A percentile compares a stretch with the other conserved stretches of the same genome.
phyloP scores from a whole-genome alignment of 306 rosid species.

The Oemleria cerasiformis region DNA sequence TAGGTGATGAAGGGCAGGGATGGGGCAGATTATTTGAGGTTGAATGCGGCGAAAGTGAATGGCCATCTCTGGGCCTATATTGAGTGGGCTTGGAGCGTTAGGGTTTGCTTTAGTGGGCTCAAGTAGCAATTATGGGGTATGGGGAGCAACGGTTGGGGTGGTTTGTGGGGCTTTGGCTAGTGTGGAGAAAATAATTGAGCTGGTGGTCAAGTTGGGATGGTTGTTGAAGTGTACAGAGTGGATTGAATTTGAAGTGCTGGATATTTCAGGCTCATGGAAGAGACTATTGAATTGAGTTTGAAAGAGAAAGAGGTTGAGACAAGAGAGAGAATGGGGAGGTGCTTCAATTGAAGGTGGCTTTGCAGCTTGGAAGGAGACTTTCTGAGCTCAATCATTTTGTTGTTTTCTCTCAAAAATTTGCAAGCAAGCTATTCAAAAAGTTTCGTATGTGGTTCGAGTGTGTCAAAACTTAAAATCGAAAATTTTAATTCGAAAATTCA shows the following conservation, averaged over 20 bases:
- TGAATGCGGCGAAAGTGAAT: conserved; percentile 39
- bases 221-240: conserved; percentile 71
- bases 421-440: conserved; percentile 61
- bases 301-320: conserved; percentile 35
- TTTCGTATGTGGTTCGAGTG: no score
- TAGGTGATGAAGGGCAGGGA: conserved; percentile 48
- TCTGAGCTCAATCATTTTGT: conserved; percentile 55
- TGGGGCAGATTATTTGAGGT: conserved; percentile 42
- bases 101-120: conserved; percentile 45
- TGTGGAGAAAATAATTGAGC: conserved; percentile 62
- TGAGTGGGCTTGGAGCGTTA: conserved; percentile 56
- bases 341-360: conserved; percentile 60
- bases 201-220: conserved; percentile 89
- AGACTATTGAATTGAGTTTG: conserved; percentile 44
- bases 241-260: conserved; percentile 48
- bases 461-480: not conserved
- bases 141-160: conserved; percentile 54
- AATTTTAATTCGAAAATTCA: no score
- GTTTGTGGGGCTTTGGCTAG: conserved; percentile 60
- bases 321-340: conserved; percentile 66
- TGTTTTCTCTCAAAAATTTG: conserved; percentile 40
- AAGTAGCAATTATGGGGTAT: conserved; percentile 15
- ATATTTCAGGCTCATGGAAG: conserved; percentile 65
- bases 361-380: conserved; percentile 59
- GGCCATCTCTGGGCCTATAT: conserved; percentile 61